Evolutionary conservation across 1,284 basidiomycete genomes (phyloP), one percentile per base, ranked within the genome.

Genomic region (Phlebopus sp.): DNA sequence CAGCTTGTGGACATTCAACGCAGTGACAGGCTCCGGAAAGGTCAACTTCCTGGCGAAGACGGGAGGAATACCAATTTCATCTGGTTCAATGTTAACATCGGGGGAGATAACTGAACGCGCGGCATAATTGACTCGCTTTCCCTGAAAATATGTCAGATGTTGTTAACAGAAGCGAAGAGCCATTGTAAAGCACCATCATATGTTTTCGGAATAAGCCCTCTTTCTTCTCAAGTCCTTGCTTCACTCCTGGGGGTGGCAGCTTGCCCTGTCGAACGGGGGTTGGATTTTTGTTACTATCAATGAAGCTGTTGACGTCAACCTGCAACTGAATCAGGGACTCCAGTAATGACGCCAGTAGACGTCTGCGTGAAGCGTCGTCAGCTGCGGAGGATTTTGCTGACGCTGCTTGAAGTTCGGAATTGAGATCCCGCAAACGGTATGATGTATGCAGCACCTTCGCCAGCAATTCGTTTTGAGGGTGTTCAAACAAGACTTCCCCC

Each of bases 71-170:
- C 97, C 97, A 52, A 99, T 99, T 69, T 99, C 97, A 69, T 95
- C 97, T 32, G 97, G 94, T 72, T 99, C 97, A 58, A 99, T 98
- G 69, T 99, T 99, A 64, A 97, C 92, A 64, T 99, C 97, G 9
- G 97, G 97, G 27, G 97, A 99, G 56, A 99, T 99, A 65, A 99
- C 97, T 13, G 97, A 99, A 57, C 97, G 92, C 29, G 97, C 97
- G 36, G 97, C 94, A 67, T 97, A 97, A 69, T 99, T 99, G 61
- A 99, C 97, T 67, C 97, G 94, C 77, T 99, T 99, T 35, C 97
- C 97, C 92, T 95, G 51, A 17, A 46, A 43, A 50, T n/a, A 52
- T 46, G 14, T 38, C 49, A 25, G 50, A 50, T 25, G 27, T 14
- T 15, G 44, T 44, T 45, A 19, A 9, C 50, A 37, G 30, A 15